phyloP scores from a whole-genome alignment of 345 rosid genomes.

The Eutrema japonicum region DNA sequence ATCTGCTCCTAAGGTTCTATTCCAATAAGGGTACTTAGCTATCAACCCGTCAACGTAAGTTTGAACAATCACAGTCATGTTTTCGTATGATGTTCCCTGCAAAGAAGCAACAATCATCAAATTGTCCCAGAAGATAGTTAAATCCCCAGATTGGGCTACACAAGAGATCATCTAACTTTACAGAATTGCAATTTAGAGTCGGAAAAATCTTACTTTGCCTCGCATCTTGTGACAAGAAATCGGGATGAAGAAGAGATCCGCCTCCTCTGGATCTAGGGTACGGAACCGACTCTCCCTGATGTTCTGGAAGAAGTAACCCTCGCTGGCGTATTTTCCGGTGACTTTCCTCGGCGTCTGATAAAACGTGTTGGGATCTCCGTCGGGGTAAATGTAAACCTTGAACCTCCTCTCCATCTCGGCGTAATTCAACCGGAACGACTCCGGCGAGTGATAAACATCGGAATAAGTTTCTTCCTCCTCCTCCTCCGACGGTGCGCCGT shows the following conservation, averaged over 20 bases:
- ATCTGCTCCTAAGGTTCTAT: constrained; percentile 94
- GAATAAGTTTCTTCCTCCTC: constrained; percentile 42
- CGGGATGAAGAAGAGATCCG: constrained; percentile 92
- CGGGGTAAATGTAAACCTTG: constrained; percentile 88
- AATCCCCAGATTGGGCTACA: neutral
- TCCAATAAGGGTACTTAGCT: constrained; percentile 89
- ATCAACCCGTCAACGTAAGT: constrained; percentile 71
- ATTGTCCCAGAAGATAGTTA: neutral
- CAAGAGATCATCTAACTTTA: too few relatives aligned
- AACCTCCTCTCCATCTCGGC: constrained; percentile 81
- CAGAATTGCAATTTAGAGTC: neutral
- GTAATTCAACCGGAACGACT: constrained; percentile 65
- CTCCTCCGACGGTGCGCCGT: constrained; percentile 24
- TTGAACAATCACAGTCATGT: constrained; percentile 88
- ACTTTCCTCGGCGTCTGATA: constrained; percentile 93
- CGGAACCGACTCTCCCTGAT: constrained; percentile 77
- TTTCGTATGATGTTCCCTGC: constrained; percentile 93
- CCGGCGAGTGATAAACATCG: constrained; percentile 72
- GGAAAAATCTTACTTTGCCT: constrained; percentile 64
- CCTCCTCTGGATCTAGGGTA: constrained; percentile 77
- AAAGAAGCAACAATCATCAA: constrained; percentile 7
- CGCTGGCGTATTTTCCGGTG: constrained; percentile 96
- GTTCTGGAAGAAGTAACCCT: constrained; percentile 97
- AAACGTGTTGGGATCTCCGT: constrained; percentile 89
- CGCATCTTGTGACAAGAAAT: constrained; percentile 99